A percentile compares a stretch with the other conserved stretches of the same genome.
phyloP scores from a whole-genome alignment of 306 rosid genomes.

The Adenanthera pavonina region DNA sequence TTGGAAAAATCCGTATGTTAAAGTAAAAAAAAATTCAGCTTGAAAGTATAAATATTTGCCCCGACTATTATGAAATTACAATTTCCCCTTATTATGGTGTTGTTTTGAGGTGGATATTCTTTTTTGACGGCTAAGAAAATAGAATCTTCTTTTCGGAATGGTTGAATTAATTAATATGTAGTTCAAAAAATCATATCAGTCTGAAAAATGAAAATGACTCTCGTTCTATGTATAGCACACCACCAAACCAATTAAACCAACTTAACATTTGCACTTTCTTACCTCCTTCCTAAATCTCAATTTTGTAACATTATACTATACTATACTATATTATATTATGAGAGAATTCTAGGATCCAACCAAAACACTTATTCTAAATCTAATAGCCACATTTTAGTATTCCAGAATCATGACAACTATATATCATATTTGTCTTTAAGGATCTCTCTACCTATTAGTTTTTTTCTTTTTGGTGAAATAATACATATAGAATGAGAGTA shows the following conservation, averaged over 20 bases:
- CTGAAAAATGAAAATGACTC: constrained; percentile 28
- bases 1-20: too few species aligned
- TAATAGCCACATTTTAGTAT: not conserved
- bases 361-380: not conserved
- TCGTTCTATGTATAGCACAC: not conserved
- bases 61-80: too few species aligned
- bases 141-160: constrained; percentile 35
- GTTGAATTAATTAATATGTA: constrained; percentile 14
- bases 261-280: constrained; percentile 29
- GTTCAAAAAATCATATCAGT: not conserved
- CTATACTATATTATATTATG: too few species aligned
- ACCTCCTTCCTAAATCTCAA: constrained; percentile 39
- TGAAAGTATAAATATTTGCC: too few species aligned
- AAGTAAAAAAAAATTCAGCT: too few species aligned
- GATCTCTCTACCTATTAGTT: not conserved
- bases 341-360: not conserved
- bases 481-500: not conserved
- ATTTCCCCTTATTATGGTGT: too few species aligned
- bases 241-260: constrained; percentile 1
- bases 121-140: not conserved
- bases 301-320: too few species aligned
- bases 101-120: not conserved
- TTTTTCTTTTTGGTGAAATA: too few species aligned
- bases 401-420: not conserved
- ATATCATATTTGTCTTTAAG: not conserved